Percentiles rank a stretch among this genome's conserved stretches.
Conservation (phyloP, 1,139 yeast species). For the Arxiozyma slooffiae region DNA sequence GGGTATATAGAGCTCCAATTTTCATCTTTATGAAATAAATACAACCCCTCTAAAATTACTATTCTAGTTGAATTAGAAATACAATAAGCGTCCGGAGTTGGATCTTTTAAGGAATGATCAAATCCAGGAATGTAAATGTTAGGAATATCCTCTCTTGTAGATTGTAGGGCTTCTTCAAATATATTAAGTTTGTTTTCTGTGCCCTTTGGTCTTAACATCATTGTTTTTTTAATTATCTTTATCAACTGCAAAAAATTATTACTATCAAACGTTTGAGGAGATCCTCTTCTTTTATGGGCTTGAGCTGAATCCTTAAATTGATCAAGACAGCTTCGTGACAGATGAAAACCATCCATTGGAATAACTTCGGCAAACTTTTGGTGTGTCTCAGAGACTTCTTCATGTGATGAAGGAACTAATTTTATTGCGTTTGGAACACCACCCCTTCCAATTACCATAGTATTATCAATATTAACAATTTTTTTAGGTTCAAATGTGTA, state of each 20-base stretch:
- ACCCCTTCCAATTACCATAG: slow-evolving; percentile 30
- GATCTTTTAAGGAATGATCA: slow-evolving; percentile 62
- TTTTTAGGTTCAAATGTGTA: slow-evolving; percentile 30
- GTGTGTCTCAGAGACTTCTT: background rate
- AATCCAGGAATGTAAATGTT: slow-evolving; percentile 56
- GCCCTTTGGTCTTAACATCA: slow-evolving; percentile 12
- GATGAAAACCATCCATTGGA: slow-evolving; percentile 81
- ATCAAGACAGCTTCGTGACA: slow-evolving; percentile 46
- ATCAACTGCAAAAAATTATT: slow-evolving; percentile 36
- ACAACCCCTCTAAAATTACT: slow-evolving; percentile 55
- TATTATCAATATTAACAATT: slow-evolving; percentile 5
- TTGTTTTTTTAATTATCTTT: slow-evolving; percentile 21
- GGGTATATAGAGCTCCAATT: slow-evolving; percentile 41
- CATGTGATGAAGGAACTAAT: slow-evolving; percentile 2
- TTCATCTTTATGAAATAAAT: slow-evolving; percentile 41
- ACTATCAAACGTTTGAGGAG: slow-evolving; percentile 78
- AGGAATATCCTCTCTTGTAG: slow-evolving; percentile 26
- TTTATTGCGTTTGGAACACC: slow-evolving; percentile 26
- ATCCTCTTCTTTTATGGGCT: slow-evolving; percentile 64
- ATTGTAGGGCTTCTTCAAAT: slow-evolving; percentile 13
- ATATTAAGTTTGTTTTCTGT: slow-evolving; percentile 1
- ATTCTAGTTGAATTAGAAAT: slow-evolving; percentile 38
- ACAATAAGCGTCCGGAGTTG: slow-evolving; percentile 39
- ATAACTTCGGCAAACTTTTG: slow-evolving; percentile 34
- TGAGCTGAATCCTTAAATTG: slow-evolving; percentile 43